Conservation (phyloP, 2,329 filamentous ascomycete species). For the Esteya vermicola region DNA sequence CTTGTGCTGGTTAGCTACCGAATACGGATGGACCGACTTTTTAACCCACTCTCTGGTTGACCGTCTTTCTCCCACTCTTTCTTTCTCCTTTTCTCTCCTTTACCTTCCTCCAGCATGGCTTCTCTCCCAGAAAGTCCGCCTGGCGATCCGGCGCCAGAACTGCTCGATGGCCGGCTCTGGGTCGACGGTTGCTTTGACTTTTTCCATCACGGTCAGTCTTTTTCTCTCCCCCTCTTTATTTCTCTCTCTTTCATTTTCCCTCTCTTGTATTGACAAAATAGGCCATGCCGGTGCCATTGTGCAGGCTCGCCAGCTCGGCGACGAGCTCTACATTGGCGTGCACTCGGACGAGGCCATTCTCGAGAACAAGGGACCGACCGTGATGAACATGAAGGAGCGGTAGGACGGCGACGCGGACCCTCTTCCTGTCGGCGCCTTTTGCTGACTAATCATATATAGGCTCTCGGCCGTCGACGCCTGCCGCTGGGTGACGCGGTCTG, state of each 20-base stretch:
- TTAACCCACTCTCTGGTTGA: too few relatives aligned
- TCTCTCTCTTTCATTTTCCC: too few relatives aligned
- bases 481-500: constrained; percentile 77
- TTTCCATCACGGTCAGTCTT: constrained; percentile 65
- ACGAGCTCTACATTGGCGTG: constrained; percentile 79
- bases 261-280: constrained; percentile 19
- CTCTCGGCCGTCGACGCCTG: constrained; percentile 86
- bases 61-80: too few relatives aligned
- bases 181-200: constrained; percentile 99
- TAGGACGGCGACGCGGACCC: constrained; percentile 15
- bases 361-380: constrained; percentile 93
- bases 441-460: too few relatives aligned
- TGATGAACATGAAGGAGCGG: constrained; percentile 90
- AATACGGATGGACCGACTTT: too few relatives aligned
- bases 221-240: too few relatives aligned
- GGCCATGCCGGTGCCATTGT: constrained; percentile 95
- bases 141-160: constrained; percentile 36
- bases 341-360: constrained; percentile 94
- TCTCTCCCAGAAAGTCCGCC: constrained; percentile 16
- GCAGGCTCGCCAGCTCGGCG: constrained; percentile 82
- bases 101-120: constrained; percentile 2
- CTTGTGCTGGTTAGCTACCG: too few relatives aligned
- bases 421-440: too few relatives aligned
- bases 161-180: constrained; percentile 70
- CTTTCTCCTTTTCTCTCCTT: background rate